Conservation (phyloP, 2,329 filamentous ascomycete genomes). For the Aureobasidium sp. region DNA sequence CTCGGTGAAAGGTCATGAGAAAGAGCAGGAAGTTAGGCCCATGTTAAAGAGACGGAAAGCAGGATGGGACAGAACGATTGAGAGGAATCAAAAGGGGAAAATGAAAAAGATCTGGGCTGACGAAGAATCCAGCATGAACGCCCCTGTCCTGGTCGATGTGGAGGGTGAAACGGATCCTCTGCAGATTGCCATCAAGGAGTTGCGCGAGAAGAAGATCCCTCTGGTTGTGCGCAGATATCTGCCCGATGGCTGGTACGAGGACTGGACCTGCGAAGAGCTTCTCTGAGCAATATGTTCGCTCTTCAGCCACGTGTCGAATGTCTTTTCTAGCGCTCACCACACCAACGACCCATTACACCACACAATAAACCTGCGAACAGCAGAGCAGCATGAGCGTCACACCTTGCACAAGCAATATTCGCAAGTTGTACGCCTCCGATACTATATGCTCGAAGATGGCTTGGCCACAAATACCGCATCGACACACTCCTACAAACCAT, state of each 20-base stretch:
- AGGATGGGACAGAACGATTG: no score
- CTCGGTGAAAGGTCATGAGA: background rate
- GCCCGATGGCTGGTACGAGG: slow-evolving; percentile 97
- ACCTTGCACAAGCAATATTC: background rate
- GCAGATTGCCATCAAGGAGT: slow-evolving; percentile 94
- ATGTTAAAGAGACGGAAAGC: background rate
- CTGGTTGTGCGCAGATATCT: slow-evolving; percentile 91
- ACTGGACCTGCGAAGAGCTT: slow-evolving; percentile 97
- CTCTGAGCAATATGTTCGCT: slow-evolving; percentile 39
- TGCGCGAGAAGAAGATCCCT: slow-evolving; percentile 97
- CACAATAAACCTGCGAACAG: background rate
- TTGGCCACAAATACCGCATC: background rate
- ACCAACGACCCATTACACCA: background rate
- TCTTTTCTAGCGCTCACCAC: background rate
- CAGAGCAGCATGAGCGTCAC: background rate
- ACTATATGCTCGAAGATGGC: background rate
- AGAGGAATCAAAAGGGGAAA: no score
- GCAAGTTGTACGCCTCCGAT: background rate
- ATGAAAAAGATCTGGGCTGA: background rate
- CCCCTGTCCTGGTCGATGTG: slow-evolving; percentile 89
- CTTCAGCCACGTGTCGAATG: background rate
- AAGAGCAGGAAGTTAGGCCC: background rate
- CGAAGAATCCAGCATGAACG: slow-evolving; percentile 64
- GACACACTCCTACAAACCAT: background rate
- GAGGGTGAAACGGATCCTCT: slow-evolving; percentile 97